Conservation (phyloP, 139 green algal species). For the Zygnema cylindricum region DNA sequence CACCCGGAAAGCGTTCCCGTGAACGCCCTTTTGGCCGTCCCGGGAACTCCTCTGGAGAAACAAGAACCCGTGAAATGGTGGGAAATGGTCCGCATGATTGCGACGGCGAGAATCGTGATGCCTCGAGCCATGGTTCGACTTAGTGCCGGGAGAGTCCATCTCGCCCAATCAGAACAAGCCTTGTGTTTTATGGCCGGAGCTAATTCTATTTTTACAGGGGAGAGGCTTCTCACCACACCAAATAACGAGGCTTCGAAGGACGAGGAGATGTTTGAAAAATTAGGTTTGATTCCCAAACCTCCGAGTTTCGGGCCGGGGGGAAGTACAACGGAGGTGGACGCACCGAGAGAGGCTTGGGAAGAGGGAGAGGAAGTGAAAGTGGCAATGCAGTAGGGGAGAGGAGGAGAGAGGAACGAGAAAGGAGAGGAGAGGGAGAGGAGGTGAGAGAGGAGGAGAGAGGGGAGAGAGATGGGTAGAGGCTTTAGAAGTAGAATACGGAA, state of each 20-base stretch:
- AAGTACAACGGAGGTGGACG: neutral
- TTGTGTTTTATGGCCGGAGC: slow-evolving; percentile 96
- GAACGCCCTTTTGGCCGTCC: slow-evolving; percentile 93
- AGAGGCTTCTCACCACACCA: slow-evolving; percentile 96
- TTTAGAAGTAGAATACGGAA: too few species aligned
- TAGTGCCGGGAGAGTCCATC: slow-evolving; percentile 77
- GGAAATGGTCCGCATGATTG: slow-evolving; percentile 93
- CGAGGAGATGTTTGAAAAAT: slow-evolving; percentile 48
- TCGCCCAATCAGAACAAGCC: slow-evolving; percentile 69
- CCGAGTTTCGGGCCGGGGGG: neutral
- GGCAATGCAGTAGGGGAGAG: neutral
- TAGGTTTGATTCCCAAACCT: slow-evolving; percentile 40
- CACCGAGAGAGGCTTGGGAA: neutral
- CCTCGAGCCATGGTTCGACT: slow-evolving; percentile 89
- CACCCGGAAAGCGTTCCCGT: slow-evolving; percentile 97
- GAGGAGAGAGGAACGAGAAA: neutral
- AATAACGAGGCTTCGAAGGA: slow-evolving; percentile 72
- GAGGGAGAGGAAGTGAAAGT: neutral
- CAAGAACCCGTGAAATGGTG: slow-evolving; percentile 63
- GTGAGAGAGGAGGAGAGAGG: neutral
- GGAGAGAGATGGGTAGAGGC: neutral
- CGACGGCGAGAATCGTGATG: slow-evolving; percentile 94
- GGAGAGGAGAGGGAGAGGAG: neutral
- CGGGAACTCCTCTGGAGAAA: slow-evolving; percentile 88
- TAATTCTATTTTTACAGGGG: slow-evolving; percentile 97